Evolutionary conservation across 257 asterid species (phyloP).

Genomic region (Petunia axillaris): DNA sequence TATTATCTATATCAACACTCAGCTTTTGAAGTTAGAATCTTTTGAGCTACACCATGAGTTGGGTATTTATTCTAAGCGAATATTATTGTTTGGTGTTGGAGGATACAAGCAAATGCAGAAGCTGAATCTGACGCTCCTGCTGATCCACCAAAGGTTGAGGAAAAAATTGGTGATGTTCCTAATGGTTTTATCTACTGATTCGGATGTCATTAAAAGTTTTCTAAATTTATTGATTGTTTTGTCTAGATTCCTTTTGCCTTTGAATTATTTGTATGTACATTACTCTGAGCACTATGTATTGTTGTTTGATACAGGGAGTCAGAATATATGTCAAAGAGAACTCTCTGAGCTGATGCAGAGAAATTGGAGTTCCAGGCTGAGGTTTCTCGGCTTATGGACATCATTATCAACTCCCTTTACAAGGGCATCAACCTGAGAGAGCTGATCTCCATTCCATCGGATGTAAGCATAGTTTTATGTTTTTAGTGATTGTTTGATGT

Average conservation of each 20-base stretch:
- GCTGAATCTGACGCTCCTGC: constrained; percentile 60
- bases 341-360: constrained; percentile 75
- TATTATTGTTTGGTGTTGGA: constrained; percentile 28
- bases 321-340: constrained; percentile 78
- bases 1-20: no score
- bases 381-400: constrained; percentile 97
- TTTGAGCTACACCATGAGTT: no score
- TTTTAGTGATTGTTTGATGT: neutral
- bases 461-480: constrained; percentile 53
- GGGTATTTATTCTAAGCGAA: no score
- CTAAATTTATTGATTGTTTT: neutral
- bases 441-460: constrained; percentile 96
- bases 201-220: constrained; percentile 84
- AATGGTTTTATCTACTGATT: constrained; percentile 81
- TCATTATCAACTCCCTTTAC: constrained; percentile 93
- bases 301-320: constrained; percentile 63
- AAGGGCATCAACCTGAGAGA: constrained; percentile 94
- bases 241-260: neutral
- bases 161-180: constrained; percentile 79
- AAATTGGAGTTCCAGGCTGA: constrained; percentile 98
- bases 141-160: constrained; percentile 90
- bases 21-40: no score
- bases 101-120: constrained; percentile 77
- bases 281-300: neutral
- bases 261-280: neutral